Base-by-base conservation (phyloP, 2,329 filamentous ascomycete genomes). In the Graphilbum fragrans region DNA sequence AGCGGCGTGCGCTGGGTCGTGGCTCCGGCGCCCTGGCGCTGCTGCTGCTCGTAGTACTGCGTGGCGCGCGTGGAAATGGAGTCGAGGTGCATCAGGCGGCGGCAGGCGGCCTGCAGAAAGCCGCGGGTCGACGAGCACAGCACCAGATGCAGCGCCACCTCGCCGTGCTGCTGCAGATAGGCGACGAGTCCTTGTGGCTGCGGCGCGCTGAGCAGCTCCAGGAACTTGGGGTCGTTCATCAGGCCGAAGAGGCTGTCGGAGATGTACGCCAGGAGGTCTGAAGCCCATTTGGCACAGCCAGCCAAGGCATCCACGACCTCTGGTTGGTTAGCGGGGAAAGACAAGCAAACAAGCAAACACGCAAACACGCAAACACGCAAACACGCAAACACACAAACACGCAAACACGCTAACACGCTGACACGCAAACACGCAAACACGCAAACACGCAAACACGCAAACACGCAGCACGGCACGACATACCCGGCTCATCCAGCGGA, bases 201-300 rank as follows among this genome's bases (percentile, higher is more conserved):
- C 22, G 33, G 37, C 21, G 62, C 59, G 8, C 59, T 63, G 6
- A 59, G 53, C n/a, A 77, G 60, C 33, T 61, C 59, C 52, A 68
- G 64, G 47, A 77, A 74, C 37, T 64, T 62, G 3, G 53, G 53
- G 44, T 77, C 72, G 38, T 69, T 65, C 38, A 70, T 62, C 11
- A 80, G 65, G 33, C 66, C 60, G 46, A 79, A 74, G 2, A 81
- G 60, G 17, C 65, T 66, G 50, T 80, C 74, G n/a, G 65, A 63
- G 11, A 80, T 56, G 73, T 76, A 81, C 3, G 70, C 66, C 36
- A 81, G 58, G 14, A 93, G 65, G 45, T 90, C 81, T 29, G 87
- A 67, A 1, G 76, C 75, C 88, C 88, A 95, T 53, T 74, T 80
- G 4, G 82, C 76, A 41, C 86, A 82, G 19, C 85, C 84, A 5